These are phyloP conservation scores for Cadophora malorum DNA, from an alignment of 2,329 filamentous ascomycete genomes.

Conservation along the genomic window DNA sequence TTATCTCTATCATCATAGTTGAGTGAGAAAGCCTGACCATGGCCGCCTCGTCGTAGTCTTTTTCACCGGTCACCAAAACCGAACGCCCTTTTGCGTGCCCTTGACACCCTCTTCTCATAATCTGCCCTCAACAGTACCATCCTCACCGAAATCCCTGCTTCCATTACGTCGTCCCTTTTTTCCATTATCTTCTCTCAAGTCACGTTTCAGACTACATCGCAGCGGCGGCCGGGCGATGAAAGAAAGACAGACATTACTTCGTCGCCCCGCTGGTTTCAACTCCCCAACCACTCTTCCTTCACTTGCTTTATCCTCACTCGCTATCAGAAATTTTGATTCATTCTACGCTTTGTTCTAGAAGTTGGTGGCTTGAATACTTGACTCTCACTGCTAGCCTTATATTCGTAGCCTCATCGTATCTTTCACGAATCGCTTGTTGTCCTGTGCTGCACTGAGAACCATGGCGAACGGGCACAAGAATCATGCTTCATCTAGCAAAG, in stretches of 20 bases:
- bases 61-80: neutral
- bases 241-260: neutral
- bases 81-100: neutral
- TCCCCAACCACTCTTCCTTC: neutral
- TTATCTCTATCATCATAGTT: neutral
- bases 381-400: neutral
- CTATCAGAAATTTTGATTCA: neutral
- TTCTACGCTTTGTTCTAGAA: neutral
- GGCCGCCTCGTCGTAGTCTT: neutral
- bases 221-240: neutral
- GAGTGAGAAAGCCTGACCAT: neutral
- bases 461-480: neutral
- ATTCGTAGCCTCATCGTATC: neutral
- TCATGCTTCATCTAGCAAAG: too few relatives aligned
- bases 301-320: neutral
- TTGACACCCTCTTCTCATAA: conserved; percentile 4
- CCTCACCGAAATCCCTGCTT: conserved; percentile 14
- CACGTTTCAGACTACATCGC: neutral
- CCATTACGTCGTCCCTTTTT: neutral
- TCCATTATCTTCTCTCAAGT: neutral
- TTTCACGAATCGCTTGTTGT: neutral
- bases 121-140: neutral
- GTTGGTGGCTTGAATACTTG: neutral
- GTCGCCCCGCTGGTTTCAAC: neutral
- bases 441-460: neutral